These are phyloP conservation scores for Dryas alaskensis DNA, from an alignment of 306 rosid genomes.

Conservation along the genomic window DNA sequence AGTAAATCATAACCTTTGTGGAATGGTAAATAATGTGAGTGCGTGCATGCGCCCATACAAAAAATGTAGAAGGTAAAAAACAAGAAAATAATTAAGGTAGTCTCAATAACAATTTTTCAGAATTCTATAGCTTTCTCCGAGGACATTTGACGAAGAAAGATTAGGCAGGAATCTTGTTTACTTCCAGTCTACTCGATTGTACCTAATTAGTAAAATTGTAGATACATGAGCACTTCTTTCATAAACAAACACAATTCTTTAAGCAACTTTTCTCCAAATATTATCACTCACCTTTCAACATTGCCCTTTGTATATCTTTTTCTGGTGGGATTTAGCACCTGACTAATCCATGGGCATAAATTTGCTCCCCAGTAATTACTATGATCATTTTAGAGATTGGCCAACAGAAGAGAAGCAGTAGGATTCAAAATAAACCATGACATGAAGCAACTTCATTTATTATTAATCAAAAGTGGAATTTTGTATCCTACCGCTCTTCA, in stretches of 20 bases:
- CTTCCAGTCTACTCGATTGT: too few species aligned
- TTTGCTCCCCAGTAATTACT: neutral
- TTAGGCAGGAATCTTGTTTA: too few species aligned
- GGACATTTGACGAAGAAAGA: too few species aligned
- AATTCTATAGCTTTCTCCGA: too few species aligned
- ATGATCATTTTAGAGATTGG: neutral
- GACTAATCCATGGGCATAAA: neutral
- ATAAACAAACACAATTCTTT: too few species aligned
- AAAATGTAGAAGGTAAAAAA: slow-evolving; percentile 2
- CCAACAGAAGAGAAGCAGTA: neutral
- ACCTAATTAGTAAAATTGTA: too few species aligned
- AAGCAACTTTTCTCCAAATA: too few species aligned
- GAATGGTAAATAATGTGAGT: slow-evolving; percentile 23
- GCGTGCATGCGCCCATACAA: too few species aligned
- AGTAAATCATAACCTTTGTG: slow-evolving; percentile 23
- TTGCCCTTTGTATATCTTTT: too few species aligned
- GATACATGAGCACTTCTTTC: too few species aligned
- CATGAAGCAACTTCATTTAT: neutral
- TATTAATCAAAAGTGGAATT: neutral
- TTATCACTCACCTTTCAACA: too few species aligned
- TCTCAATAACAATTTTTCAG: neutral
- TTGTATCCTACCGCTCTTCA: neutral
- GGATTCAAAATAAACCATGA: neutral
- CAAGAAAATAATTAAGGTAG: neutral
- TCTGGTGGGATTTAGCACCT: neutral